phyloP scores from a whole-genome alignment of 1,139 yeast genomes.

The Candida labiduridarum region DNA sequence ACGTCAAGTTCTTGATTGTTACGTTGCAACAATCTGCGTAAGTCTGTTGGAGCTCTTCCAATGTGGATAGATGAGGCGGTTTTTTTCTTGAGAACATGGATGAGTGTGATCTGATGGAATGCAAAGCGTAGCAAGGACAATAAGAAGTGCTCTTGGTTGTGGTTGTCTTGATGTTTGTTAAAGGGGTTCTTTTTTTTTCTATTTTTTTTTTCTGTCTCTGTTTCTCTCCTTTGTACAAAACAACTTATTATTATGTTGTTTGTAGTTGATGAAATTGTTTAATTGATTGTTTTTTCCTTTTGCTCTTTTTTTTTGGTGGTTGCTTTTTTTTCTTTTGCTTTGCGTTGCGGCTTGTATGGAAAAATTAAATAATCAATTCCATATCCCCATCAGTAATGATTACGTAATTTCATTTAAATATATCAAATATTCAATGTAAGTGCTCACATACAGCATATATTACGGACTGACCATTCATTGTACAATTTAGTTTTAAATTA shows the following conservation, averaged over 20 bases:
- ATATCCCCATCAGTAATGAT: neutral
- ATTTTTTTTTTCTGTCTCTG: neutral
- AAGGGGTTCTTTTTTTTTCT: neutral
- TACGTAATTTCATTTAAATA: constrained; percentile 1
- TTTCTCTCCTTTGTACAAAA: neutral
- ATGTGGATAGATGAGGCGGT: constrained; percentile 53
- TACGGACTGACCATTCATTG: neutral
- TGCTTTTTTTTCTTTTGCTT: neutral
- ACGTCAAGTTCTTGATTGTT: constrained; percentile 55
- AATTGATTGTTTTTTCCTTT: neutral
- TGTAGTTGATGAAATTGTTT: neutral
- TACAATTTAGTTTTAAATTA: neutral
- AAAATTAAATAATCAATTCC: neutral
- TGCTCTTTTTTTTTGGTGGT: neutral
- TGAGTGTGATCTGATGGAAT: neutral
- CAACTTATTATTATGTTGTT: neutral
- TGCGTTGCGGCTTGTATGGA: constrained; percentile 4
- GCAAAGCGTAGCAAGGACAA: neutral
- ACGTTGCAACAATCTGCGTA: constrained; percentile 64
- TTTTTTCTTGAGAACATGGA: constrained; percentile 52
- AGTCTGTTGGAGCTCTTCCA: constrained; percentile 60
- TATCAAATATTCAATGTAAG: neutral
- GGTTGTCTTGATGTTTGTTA: neutral
- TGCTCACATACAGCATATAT: neutral
- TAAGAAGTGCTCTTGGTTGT: neutral